Evolutionary conservation across 768 basidiomycete species (phyloP), one percentile per base, ranked within the genome.

Genomic region (Austroboletus festivus): DNA sequence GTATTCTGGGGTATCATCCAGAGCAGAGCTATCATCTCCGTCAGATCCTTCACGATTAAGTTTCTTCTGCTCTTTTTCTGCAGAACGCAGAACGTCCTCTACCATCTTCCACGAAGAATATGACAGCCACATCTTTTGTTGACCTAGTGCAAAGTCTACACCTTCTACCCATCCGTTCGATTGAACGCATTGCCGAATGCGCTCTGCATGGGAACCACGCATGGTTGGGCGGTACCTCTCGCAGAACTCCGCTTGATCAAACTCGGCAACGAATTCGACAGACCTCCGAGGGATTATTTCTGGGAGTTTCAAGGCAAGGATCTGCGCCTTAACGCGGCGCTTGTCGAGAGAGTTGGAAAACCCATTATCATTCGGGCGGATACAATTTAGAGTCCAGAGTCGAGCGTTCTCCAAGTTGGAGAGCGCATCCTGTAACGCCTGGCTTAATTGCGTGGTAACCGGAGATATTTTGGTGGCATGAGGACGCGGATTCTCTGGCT

Each of bases 341-440:
- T 80, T 81, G 63, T 84, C 83, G 54, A 84, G 77, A 19, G 81
- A 81, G 53, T 81, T 82, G 9, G 80, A 74, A 15, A 79, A 78
- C 5, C 79, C 76, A 12, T 79, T 81, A 56, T 84, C 83, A 62
- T 83, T 84, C 6, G 82, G 83, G 34, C 81, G 78, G 46, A 84
- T 77, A 56, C 82, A 84, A 6, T 72, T 68, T 30, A 83, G 72
- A 5, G 75, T 78, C 83, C 83, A 84, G 23, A 75, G 60, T 10
- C 65, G 69, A 9, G 71, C 69, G 20, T 68, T 62, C 52, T 82
- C 78, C 37, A 83, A 57, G 45, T 65, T 70, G 23, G 60, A 63
- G 28, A 81, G 56, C 24, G 82, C 55, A 44, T 76, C 73, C 38
- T 73, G 72, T n/a, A 83, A 58, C 13, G 71, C 71, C 46, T 76